Conservation (phyloP, 1,139 yeast genomes). For the Pichia sp. region DNA sequence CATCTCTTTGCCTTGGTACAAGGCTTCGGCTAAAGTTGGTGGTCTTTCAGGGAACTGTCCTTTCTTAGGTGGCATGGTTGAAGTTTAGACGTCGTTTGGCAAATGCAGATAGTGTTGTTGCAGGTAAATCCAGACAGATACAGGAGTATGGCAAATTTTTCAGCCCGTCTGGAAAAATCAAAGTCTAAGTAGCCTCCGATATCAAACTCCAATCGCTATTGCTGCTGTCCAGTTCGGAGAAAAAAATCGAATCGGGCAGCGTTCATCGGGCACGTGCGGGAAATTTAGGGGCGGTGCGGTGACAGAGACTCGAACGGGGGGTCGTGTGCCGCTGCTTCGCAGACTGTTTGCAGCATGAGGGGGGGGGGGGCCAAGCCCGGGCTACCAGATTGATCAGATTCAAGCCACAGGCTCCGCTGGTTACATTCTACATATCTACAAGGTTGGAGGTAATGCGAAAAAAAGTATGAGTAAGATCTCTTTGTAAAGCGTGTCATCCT, state of each 20-base stretch:
- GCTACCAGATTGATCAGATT: neutral
- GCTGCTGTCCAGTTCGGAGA: neutral
- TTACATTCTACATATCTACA: neutral
- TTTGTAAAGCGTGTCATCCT: conserved; percentile 98
- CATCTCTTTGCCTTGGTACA: conserved; percentile 14
- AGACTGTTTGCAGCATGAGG: neutral
- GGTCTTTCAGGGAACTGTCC: conserved; percentile 21
- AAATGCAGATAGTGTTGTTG: neutral
- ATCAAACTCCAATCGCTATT: neutral
- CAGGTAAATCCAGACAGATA: too few relatives aligned
- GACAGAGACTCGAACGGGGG: neutral
- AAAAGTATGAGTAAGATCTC: conserved; percentile 82
- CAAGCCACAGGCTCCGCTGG: neutral
- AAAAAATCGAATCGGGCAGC: neutral
- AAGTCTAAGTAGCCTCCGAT: neutral
- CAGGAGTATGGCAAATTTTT: neutral
- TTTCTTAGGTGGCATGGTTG: conserved; percentile 13
- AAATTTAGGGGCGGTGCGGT: neutral
- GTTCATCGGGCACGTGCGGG: neutral
- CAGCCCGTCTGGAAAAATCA: neutral
- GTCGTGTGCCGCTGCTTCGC: neutral
- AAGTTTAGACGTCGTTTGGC: neutral
- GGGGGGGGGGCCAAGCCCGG: neutral
- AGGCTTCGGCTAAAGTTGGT: conserved; percentile 18
- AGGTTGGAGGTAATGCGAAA: conserved; percentile 29